These are phyloP conservation scores for Neonectria coccinea DNA, from an alignment of 2,329 filamentous ascomycete species.

Conservation along the genomic window DNA sequence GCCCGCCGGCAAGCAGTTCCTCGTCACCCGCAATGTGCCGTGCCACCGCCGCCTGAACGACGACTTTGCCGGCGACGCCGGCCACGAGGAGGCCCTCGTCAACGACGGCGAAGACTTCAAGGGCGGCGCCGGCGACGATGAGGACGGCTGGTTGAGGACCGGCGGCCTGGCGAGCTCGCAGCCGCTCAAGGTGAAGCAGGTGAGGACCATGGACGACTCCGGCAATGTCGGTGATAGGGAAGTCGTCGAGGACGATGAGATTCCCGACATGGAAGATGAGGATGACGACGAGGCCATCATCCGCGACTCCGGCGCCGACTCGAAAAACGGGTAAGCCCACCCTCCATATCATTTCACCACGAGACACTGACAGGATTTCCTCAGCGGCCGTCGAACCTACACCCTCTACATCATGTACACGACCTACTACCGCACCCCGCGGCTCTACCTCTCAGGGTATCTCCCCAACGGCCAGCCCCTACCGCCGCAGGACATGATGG, in stretches of 20 bases:
- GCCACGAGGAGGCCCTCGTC: slow-evolving; percentile 87
- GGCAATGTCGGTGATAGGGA: slow-evolving; percentile 85
- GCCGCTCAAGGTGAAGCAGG: slow-evolving; percentile 81
- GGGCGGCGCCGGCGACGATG: slow-evolving; percentile 68
- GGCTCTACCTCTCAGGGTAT: slow-evolving; percentile 95
- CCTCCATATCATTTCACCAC: not conserved
- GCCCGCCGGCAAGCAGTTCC: slow-evolving; percentile 90
- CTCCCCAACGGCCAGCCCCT: slow-evolving; percentile 82
- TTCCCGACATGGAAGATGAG: slow-evolving; percentile 98
- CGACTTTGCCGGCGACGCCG: slow-evolving; percentile 90
- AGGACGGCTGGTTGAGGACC: slow-evolving; percentile 92
- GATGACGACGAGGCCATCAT: slow-evolving; percentile 98
- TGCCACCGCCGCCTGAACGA: slow-evolving; percentile 93
- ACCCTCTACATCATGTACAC: slow-evolving; percentile 99
- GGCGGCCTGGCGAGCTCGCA: slow-evolving; percentile 82
- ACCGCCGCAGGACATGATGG: slow-evolving; percentile 89
- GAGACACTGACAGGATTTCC: not conserved
- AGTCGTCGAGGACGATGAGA: slow-evolving; percentile 80
- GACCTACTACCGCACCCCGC: slow-evolving; percentile 94
- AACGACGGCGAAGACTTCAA: slow-evolving; percentile 78
- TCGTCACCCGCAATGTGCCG: slow-evolving; percentile 93
- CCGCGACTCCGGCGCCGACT: slow-evolving; percentile 70
- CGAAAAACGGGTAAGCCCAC: slow-evolving; percentile 58
- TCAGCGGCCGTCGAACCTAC: slow-evolving; percentile 90
- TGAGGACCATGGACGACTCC: slow-evolving; percentile 88